A percentile compares a stretch with the other conserved stretches of the same genome.
These are phyloP conservation scores for Colletotrichum euphorbiae DNA, from an alignment of 2,329 filamentous ascomycete genomes.

Conservation along the genomic window DNA sequence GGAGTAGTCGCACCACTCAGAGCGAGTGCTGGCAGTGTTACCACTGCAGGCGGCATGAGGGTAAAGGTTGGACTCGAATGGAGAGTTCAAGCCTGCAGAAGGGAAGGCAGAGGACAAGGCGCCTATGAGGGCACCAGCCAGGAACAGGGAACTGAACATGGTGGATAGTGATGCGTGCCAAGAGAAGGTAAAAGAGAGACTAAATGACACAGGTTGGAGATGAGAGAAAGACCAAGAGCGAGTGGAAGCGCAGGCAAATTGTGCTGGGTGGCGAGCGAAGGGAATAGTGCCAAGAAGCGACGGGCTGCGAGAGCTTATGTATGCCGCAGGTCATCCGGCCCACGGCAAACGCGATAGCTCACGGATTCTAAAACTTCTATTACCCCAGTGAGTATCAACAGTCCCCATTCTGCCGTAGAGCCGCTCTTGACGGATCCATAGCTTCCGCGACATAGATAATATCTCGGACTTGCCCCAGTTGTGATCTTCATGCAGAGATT, in stretches of 20 bases:
- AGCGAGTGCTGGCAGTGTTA: conserved; percentile 49
- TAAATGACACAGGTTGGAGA: conserved; percentile 14
- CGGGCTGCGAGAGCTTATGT: conserved; percentile 24
- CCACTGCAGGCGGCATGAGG: conserved; percentile 41
- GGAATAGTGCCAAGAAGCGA: conserved; percentile 5
- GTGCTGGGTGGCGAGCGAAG: conserved; percentile 19
- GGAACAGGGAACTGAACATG: conserved; percentile 23
- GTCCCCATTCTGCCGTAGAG: not conserved
- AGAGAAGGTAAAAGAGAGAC: conserved; percentile 24
- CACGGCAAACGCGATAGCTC: not conserved
- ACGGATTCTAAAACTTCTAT: conserved; percentile 12
- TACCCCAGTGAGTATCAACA: conserved; percentile 4
- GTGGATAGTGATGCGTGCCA: conserved; percentile 15
- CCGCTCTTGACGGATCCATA: not conserved
- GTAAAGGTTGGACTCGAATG: conserved; percentile 18
- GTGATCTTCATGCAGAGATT: conserved; percentile 21
- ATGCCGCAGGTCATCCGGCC: not conserved
- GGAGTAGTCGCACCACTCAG: conserved; percentile 61
- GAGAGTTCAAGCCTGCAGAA: not conserved
- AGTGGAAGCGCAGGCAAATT: conserved; percentile 27
- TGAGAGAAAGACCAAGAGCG: conserved; percentile 8
- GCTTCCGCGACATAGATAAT: not conserved
- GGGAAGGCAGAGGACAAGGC: conserved; percentile 30
- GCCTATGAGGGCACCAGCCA: conserved; percentile 24
- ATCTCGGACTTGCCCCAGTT: conserved; percentile 9